Evolutionary conservation across 2,329 filamentous ascomycete species (phyloP).

Genomic region (Paecilomyces niveus): DNA sequence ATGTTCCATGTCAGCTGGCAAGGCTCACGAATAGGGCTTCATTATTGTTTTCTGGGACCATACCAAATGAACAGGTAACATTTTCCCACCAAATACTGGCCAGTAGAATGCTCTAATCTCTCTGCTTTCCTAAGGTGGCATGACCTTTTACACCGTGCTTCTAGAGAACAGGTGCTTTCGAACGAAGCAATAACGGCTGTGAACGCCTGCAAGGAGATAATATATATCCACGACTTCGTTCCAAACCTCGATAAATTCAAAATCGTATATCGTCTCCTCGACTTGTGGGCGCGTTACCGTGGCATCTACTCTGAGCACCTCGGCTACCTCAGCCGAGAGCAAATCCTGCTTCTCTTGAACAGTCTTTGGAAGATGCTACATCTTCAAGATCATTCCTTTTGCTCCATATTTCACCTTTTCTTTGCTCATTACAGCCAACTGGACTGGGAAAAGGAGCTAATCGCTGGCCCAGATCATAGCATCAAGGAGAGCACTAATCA

Average conservation of each 20-base stretch:
- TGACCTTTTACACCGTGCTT: constrained; percentile 34
- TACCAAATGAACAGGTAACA: neutral
- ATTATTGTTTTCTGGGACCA: neutral
- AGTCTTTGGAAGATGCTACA: constrained; percentile 52
- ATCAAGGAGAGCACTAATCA: neutral
- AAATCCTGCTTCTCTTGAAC: constrained; percentile 56
- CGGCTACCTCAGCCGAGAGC: constrained; percentile 59
- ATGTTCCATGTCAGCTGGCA: constrained; percentile 59
- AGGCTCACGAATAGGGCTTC: constrained; percentile 15
- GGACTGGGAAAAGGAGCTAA: neutral
- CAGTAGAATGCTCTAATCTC: constrained; percentile 19
- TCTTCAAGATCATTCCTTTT: constrained; percentile 27
- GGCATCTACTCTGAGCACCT: constrained; percentile 61
- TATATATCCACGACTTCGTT: constrained; percentile 53
- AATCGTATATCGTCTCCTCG: constrained; percentile 53
- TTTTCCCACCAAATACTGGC: neutral
- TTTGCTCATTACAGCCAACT: constrained; percentile 21
- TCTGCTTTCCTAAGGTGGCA: constrained; percentile 23
- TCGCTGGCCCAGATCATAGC: neutral
- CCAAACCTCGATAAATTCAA: constrained; percentile 54
- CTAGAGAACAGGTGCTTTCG: constrained; percentile 49
- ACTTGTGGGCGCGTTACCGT: constrained; percentile 54
- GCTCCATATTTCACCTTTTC: constrained; percentile 46
- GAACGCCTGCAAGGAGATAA: constrained; percentile 57
- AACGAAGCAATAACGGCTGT: constrained; percentile 53